Conservation (phyloP, 164 flowering plant species). For the Houttuynia cordata region DNA sequence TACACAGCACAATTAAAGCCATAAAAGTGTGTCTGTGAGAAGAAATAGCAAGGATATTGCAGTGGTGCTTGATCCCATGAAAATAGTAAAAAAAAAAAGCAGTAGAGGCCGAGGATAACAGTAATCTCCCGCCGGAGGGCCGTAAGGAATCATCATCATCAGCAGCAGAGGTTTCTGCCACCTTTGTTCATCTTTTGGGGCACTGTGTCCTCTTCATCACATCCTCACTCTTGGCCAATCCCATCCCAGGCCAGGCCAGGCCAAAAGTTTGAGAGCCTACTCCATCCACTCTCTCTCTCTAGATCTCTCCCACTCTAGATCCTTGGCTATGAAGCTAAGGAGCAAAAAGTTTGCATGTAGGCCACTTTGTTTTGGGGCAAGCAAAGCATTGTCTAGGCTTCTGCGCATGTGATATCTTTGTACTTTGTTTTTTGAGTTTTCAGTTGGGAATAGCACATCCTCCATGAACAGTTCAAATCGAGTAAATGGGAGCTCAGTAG, state of each 20-base stretch:
- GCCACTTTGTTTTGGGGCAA: neutral
- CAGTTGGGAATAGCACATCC: too few species aligned
- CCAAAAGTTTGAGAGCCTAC: neutral
- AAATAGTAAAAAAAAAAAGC: conserved; percentile 4
- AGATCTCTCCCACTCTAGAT: neutral
- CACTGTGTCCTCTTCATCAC: neutral
- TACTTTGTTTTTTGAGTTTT: too few species aligned
- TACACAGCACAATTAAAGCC: too few species aligned
- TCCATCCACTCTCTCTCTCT: neutral
- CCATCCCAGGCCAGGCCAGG: neutral
- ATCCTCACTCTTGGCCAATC: neutral
- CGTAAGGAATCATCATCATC: conserved; percentile 1
- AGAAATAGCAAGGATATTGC: neutral
- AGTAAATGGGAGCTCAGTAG: neutral
- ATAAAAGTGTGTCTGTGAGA: too few species aligned
- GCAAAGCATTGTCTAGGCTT: neutral
- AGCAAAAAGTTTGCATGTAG: neutral
- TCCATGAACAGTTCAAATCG: neutral
- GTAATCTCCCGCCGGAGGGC: conserved; percentile 3
- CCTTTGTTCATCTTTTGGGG: conserved; percentile 3
- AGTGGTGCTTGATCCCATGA: conserved; percentile 3
- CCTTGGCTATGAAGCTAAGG: neutral
- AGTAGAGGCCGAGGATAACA: neutral
- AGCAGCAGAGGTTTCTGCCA: neutral
- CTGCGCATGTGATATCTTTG: neutral